Evolutionary conservation across 768 basidiomycete genomes (phyloP).

Genomic region (Auricularia auricula-judae): DNA sequence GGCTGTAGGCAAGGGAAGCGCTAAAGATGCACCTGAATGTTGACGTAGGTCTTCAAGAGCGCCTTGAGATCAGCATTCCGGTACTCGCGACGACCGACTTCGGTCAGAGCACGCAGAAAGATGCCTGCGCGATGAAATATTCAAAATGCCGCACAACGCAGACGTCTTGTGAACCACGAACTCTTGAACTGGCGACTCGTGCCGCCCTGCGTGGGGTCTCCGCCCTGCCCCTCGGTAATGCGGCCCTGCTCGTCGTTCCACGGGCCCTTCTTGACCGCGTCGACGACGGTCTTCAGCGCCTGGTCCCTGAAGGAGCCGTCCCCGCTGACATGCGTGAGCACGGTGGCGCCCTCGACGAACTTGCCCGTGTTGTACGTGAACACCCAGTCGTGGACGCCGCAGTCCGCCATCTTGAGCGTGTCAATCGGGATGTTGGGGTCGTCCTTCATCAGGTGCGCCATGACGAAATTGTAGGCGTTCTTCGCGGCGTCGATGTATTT

Average conservation of each 20-base stretch:
- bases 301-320: slow-evolving; percentile 29
- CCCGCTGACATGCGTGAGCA: slow-evolving; percentile 32
- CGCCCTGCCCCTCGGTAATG: slow-evolving; percentile 34
- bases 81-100: not conserved
- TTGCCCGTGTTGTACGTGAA: slow-evolving; percentile 50
- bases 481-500: slow-evolving; percentile 38
- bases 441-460: slow-evolving; percentile 30
- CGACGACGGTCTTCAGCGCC: slow-evolving; percentile 26
- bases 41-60: not conserved
- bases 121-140: not conserved
- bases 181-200: not conserved
- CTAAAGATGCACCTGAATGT: not conserved
- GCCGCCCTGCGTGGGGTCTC: not conserved
- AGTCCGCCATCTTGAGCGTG: slow-evolving; percentile 35
- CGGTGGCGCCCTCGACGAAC: slow-evolving; percentile 38
- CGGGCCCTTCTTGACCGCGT: slow-evolving; percentile 29
- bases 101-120: not conserved
- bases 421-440: slow-evolving; percentile 33
- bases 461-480: slow-evolving; percentile 37
- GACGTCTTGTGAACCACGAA: not conserved
- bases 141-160: not conserved
- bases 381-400: slow-evolving; percentile 34
- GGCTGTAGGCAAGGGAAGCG: no score
- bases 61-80: not conserved
- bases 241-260: slow-evolving; percentile 42